Base-by-base conservation (phyloP, 176 grass and related monocot species). In the Aegilops umbellulata region DNA sequence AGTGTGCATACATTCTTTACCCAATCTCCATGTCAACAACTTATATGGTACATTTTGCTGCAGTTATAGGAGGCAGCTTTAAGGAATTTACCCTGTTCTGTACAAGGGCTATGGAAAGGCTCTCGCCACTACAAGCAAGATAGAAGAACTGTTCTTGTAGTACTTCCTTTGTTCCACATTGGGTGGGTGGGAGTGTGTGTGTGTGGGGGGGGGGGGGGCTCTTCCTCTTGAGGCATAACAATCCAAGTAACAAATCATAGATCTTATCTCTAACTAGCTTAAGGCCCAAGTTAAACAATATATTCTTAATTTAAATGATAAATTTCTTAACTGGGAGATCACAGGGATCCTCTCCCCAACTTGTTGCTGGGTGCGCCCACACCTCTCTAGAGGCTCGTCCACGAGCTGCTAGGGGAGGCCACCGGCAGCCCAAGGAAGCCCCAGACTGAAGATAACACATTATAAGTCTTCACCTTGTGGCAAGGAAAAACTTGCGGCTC, bases 51-150 rank as follows among this genome's bases (percentile, higher is more conserved):
- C 22, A 8, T 42, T 80, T 49, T 63, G 5, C 46, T 62, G 51
- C 68, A 7, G 22, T 53, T 39, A 38, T 22, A 5, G 34, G 60
- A 84, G 76, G 38, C 66, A 86, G n/a, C 46, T 86, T 70, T 51
- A 51, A 69, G 71, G 65, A 49, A 63, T 55, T 77, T 55, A 35
- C 38, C 41, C 53, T 57, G 53, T 8, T 57, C 7, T 57, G 17
- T 57, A 22, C 7, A 20, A 57, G 53, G 53, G 17, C 53, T 57
- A 51, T 57, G 53, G 53, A 22, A 8, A 57, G 19, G 3, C 17
- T 22, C 53, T 57, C 53, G 2, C 7, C 19, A 6, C 53, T 57
- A 7, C 19, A 57, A 1, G 6, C 51, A 53, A 53, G 49, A 53
- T 19, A 7, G 16, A 49, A 49, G 47, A 19, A 53, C 49, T 53